Evolutionary conservation across 768 basidiomycete species (phyloP).

Genomic region (Pleurotus pulmonarius): DNA sequence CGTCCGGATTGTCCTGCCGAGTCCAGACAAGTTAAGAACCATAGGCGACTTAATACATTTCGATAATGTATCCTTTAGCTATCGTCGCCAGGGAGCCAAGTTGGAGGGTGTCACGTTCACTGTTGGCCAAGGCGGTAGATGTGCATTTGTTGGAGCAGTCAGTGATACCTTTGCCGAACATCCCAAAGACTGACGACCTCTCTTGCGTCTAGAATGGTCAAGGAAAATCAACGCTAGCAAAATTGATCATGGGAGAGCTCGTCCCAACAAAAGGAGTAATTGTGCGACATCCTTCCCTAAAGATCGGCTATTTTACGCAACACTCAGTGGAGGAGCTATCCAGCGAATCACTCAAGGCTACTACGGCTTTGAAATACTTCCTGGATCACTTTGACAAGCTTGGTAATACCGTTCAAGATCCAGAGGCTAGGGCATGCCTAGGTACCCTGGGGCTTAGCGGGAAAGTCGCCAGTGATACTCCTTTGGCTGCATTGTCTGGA

Average conservation of each 20-base stretch:
- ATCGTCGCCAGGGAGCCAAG: constrained; percentile 17
- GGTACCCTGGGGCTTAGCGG: constrained; percentile 42
- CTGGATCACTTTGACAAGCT: constrained; percentile 22
- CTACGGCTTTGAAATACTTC: constrained; percentile 22
- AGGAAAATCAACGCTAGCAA: constrained; percentile 58
- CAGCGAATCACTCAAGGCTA: constrained; percentile 11
- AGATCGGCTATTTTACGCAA: constrained; percentile 61
- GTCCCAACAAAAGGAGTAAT: constrained; percentile 34
- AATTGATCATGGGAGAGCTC: constrained; percentile 31
- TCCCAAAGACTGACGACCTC: constrained; percentile 8
- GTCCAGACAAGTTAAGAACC: constrained; percentile 23
- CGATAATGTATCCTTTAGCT: constrained; percentile 29
- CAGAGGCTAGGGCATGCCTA: constrained; percentile 34
- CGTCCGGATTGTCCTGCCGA: constrained; percentile 29
- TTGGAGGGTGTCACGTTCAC: constrained; percentile 30
- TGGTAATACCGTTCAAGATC: constrained; percentile 31
- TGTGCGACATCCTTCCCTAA: constrained; percentile 46
- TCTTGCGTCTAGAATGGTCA: constrained; percentile 39
- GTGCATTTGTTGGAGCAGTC: constrained; percentile 36
- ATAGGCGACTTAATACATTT: constrained; percentile 29
- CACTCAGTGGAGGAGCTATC: constrained; percentile 56
- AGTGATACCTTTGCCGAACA: background rate
- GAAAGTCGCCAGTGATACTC: constrained; percentile 37
- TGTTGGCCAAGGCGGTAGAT: constrained; percentile 31
- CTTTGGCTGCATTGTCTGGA: constrained; percentile 45